Conservation (phyloP, 495 filamentous ascomycete species). For the Patellaria atrata region DNA sequence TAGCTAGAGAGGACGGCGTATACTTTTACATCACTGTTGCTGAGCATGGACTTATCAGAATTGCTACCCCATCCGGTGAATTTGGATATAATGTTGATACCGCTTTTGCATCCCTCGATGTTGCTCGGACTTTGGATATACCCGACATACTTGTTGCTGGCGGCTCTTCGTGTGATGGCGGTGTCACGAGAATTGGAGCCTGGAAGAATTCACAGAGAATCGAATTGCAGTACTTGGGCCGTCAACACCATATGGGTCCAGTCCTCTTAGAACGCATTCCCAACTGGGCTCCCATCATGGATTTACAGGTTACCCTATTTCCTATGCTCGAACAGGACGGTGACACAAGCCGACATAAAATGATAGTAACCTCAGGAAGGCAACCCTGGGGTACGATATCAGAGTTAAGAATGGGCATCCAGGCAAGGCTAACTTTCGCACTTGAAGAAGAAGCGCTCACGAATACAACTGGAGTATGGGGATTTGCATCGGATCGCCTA, state of each 20-base stretch:
- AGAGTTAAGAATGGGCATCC: slow-evolving; percentile 22
- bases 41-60: slow-evolving; percentile 5
- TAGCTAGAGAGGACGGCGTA: slow-evolving; percentile 39
- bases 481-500: slow-evolving; percentile 3
- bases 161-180: slow-evolving; percentile 66
- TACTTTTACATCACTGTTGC: slow-evolving; percentile 33
- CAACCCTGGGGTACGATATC: slow-evolving; percentile 23
- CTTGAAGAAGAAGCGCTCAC: background rate
- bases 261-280: slow-evolving; percentile 44
- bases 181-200: slow-evolving; percentile 12
- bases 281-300: slow-evolving; percentile 73
- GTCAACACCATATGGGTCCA: slow-evolving; percentile 26
- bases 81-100: slow-evolving; percentile 48
- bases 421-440: slow-evolving; percentile 12
- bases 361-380: slow-evolving; percentile 24
- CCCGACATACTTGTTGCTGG: slow-evolving; percentile 67
- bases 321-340: slow-evolving; percentile 3
- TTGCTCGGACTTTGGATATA: slow-evolving; percentile 31
- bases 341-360: slow-evolving; percentile 7
- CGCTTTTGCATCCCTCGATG: slow-evolving; percentile 45
- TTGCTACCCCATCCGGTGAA: slow-evolving; percentile 34
- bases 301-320: slow-evolving; percentile 38
- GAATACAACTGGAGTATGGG: background rate
- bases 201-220: slow-evolving; percentile 5
- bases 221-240: background rate